Base-by-base conservation (phyloP, 306 rosid species). In the Vachellia collinsii region DNA sequence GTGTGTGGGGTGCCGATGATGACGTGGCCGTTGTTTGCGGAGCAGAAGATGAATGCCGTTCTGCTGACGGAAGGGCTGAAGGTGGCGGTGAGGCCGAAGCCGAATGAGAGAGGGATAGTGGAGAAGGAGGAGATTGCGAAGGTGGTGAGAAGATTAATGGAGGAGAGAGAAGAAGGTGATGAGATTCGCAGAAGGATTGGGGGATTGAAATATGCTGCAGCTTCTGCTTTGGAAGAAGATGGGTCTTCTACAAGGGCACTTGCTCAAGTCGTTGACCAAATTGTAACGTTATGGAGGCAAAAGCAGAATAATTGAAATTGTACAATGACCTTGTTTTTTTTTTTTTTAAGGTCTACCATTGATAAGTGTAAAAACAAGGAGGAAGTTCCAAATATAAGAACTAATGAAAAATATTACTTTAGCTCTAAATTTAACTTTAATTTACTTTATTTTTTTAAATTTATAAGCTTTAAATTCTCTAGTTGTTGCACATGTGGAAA, bases 1-100 rank as follows among this genome's bases (percentile, higher is more conserved):
- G n/a, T 70, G 37, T 3, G 23, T 3, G 85, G 81, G 37, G 85
- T 82, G 25, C 85, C 85, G 7, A 76, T 76, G 85, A 76, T 82
- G 11, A 39, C 66, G 39, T 82, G 77, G 81, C 85, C 85, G 1
- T 59, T 82, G 12, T 77, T 82, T 70, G 85, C 85, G 2, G 85
- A 82, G 65, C 84, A 82, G 34, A 70, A 14, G n/a, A 46, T 82
- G 66, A 82, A 82, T 47, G 81, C 81, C 4, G 72, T 70, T 46
- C 76, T 75, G 77, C n/a, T 81, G 36, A 46, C 72, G 0, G 81
- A 81, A 11, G 59, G 80, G 13, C 63, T 76, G 3, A 17, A 46
- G 47, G 80, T 76, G 22, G 80, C 46, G 0, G 38, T 76, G 1
- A 63, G 80, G 72, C 72, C 80, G 0, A 76, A 62, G 11, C 23